Percentiles rank a stretch among this genome's conserved stretches.
Evolutionary conservation across 2,329 filamentous ascomycete species (phyloP).

Genomic region (Penicillium expansum): DNA sequence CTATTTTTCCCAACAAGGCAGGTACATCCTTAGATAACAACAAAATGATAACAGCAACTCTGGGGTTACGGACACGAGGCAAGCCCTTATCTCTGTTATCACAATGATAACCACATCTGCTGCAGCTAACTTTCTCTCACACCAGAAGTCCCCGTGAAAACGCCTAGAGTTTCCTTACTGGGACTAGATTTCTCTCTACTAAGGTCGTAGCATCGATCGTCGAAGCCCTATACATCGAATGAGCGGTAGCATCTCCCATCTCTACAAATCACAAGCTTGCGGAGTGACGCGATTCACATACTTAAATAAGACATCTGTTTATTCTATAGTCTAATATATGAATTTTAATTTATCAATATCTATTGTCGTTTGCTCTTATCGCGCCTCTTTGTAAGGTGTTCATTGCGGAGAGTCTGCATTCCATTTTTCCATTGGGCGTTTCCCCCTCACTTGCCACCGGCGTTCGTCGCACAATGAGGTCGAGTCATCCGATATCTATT

Average conservation of each 20-base stretch:
- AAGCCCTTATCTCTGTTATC: slow-evolving; percentile 5
- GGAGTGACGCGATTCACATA: slow-evolving; percentile 4
- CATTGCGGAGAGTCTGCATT: not conserved
- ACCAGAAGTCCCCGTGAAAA: slow-evolving; percentile 4
- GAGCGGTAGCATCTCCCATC: not conserved
- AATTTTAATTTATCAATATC: not conserved
- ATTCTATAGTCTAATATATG: not conserved
- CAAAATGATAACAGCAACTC: not conserved
- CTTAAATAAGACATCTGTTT: not conserved
- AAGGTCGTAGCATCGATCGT: slow-evolving; percentile 18
- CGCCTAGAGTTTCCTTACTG: slow-evolving; percentile 29
- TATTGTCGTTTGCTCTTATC: slow-evolving; percentile 3
- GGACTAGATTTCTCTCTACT: slow-evolving; percentile 19
- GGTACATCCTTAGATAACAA: not conserved
- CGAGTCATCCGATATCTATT: not conserved
- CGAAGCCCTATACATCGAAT: slow-evolving; percentile 10
- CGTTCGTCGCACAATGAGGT: not conserved
- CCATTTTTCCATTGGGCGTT: not conserved
- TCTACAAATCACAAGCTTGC: slow-evolving; percentile 21
- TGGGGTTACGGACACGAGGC: not conserved
- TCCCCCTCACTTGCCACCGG: not conserved
- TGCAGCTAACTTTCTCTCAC: not conserved
- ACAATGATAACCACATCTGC: not conserved
- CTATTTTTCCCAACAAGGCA: not conserved
- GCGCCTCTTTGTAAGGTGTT: not conserved